Conservation (phyloP, 164 flowering plant genomes). For the Taxillus chinensis region DNA sequence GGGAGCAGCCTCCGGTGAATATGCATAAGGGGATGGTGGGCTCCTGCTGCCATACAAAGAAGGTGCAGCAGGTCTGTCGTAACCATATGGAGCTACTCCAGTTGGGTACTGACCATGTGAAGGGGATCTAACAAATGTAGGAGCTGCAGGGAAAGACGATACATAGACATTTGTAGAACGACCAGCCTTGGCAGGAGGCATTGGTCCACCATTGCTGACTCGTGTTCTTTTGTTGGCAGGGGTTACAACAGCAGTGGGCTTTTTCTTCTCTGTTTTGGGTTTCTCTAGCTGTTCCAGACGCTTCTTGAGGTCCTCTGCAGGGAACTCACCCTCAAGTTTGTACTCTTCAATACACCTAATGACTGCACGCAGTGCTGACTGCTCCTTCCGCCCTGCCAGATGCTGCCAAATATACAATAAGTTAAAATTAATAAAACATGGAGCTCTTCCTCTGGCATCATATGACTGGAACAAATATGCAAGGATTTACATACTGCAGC, state of each 20-base stretch:
- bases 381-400: conserved; percentile 79
- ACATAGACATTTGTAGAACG: conserved; percentile 85
- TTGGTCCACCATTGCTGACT: conserved; percentile 77
- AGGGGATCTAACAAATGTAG: conserved; percentile 58
- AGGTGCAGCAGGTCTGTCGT: conserved; percentile 41
- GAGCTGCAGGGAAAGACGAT: conserved; percentile 76
- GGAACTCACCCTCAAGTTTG: conserved; percentile 81
- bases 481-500: background rate
- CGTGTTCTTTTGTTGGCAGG: conserved; percentile 92
- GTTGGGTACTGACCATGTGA: conserved; percentile 54
- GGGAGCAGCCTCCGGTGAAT: conserved; percentile 26
- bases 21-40: conserved; percentile 34
- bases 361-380: conserved; percentile 82
- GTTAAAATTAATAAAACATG: background rate
- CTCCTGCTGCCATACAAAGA: conserved; percentile 62
- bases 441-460: background rate
- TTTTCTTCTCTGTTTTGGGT: conserved; percentile 72
- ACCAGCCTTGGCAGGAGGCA: conserved; percentile 99
- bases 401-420: conserved; percentile 27
- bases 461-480: too few species aligned
- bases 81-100: conserved; percentile 38
- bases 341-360: conserved; percentile 92
- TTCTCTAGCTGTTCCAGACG: conserved; percentile 91
- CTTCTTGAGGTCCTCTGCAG: conserved; percentile 79
- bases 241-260: conserved; percentile 41